phyloP scores from a whole-genome alignment of 73 alveolate genomes.

The Symbiodinium pilosum region DNA sequence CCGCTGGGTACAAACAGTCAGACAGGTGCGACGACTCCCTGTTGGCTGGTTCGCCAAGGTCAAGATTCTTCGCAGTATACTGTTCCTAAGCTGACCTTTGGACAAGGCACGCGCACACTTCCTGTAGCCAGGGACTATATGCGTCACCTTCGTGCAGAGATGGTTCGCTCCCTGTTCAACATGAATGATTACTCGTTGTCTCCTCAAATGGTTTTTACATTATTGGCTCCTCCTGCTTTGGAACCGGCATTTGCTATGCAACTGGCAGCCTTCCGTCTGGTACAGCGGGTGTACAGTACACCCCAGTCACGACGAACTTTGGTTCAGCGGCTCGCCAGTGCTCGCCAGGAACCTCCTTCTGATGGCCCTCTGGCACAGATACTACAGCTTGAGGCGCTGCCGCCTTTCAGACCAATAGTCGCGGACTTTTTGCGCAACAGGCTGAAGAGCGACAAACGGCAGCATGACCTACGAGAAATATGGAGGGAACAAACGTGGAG shows the following conservation, averaged over 20 bases:
- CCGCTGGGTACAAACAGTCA: neutral
- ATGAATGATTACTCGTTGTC: neutral
- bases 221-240: conserved; percentile 15
- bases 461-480: neutral
- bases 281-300: neutral
- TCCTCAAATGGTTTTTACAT: neutral
- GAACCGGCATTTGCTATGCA: conserved; percentile 14
- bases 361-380: conserved; percentile 15
- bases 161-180: neutral
- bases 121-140: neutral
- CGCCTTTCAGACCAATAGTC: neutral
- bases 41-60: conserved; percentile 39
- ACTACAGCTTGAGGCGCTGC: conserved; percentile 7
- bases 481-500: neutral
- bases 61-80: neutral
- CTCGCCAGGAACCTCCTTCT: neutral
- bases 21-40: too few relatives aligned
- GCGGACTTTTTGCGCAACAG: neutral
- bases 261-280: neutral
- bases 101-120: conserved; percentile 8
- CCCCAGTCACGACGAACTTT: too few relatives aligned
- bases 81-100: neutral
- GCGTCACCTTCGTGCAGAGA: neutral
- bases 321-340: neutral
- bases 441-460: neutral